Evolutionary conservation across 129 eudicot species (phyloP), one percentile per base, ranked within the genome.

Genomic region (Pittosporum tobira): DNA sequence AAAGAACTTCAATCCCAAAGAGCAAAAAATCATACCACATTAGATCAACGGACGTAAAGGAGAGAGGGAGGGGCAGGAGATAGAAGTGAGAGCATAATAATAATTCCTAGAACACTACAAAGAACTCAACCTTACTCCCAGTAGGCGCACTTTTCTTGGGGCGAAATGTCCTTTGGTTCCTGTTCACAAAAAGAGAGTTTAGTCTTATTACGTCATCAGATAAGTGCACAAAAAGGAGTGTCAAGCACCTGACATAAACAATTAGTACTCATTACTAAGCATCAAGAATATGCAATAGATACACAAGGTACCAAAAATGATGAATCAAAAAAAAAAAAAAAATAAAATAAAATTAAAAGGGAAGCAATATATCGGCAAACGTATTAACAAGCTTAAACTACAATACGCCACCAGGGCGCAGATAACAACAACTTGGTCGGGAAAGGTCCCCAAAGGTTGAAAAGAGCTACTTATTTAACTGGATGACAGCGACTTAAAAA

Each of bases 91-190:
- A 38, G 50, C 27, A 14, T 24, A 9, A 9, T 19, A 31, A 7
- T 9, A 8, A 0, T 10, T 45, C 13, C 36, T n/a, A 40, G 23
- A n/a, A n/a, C 51, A 54, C 1, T 24, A 48, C 23, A 9, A 16
- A 36, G 60, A 36, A 26, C 29, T 13, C 46, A 59, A 88, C 96
- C 90, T 88, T 88, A 79, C 90, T 88, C 72, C 96, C 96, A 8
- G 96, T 84, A 19, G 96, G 96, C 50, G 87, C 94, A 65, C 90
- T 88, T 60, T 88, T 88, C 57, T 88, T 88, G 51, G 91, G 94
- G 46, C 96, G 81, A 62, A 88, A 88, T 38, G 94, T 88, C 59
- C 79, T 77, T 67, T 88, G 94, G 55, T 84, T 88, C 88, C 96
- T 88, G 81, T 11, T 26, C 18, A 23, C 54, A 38, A 60, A 53